A percentile compares a stretch with the other conserved stretches of the same genome.
phyloP scores from a whole-genome alignment of 2,329 filamentous ascomycete genomes.

The Colletotrichum tanaceti region DNA sequence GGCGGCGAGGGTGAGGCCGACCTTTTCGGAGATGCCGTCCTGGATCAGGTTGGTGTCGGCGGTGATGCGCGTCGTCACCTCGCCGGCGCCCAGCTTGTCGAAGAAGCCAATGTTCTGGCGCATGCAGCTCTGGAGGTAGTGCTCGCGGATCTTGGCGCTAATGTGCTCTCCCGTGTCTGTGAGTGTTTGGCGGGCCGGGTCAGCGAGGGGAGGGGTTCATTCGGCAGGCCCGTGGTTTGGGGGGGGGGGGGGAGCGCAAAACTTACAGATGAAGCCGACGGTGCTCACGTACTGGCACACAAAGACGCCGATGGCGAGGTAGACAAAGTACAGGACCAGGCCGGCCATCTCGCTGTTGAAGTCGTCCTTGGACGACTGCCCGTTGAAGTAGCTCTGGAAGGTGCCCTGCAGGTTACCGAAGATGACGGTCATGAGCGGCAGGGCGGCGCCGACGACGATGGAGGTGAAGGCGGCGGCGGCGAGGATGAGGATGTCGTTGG shows the following conservation, averaged over 20 bases:
- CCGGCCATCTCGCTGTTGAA: conserved; percentile 71
- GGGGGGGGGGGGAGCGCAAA: neutral
- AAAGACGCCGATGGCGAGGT: conserved; percentile 85
- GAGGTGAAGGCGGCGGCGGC: conserved; percentile 70
- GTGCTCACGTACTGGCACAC: conserved; percentile 82
- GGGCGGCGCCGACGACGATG: conserved; percentile 77
- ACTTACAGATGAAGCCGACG: conserved; percentile 81
- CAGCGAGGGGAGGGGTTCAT: too few species aligned
- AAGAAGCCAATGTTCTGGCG: conserved; percentile 93
- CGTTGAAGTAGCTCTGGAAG: conserved; percentile 73
- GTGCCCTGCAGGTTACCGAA: conserved; percentile 81
- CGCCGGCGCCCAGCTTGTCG: conserved; percentile 91
- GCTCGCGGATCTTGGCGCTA: conserved; percentile 80
- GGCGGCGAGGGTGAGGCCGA: conserved; percentile 80
- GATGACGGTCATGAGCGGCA: conserved; percentile 84
- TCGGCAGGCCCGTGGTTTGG: too few species aligned
- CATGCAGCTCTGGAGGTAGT: conserved; percentile 86
- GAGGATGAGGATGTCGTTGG: conserved; percentile 73
- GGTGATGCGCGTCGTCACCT: conserved; percentile 94
- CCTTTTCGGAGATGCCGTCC: conserved; percentile 92
- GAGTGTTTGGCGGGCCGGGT: conserved; percentile 6
- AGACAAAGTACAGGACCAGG: conserved; percentile 85
- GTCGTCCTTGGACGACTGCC: conserved; percentile 57
- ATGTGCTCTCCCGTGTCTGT: conserved; percentile 80
- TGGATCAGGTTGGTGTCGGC: conserved; percentile 94